These are phyloP conservation scores for Byssoonygena ceratinophila DNA, from an alignment of 2,329 filamentous ascomycete genomes.

Conservation along the genomic window DNA sequence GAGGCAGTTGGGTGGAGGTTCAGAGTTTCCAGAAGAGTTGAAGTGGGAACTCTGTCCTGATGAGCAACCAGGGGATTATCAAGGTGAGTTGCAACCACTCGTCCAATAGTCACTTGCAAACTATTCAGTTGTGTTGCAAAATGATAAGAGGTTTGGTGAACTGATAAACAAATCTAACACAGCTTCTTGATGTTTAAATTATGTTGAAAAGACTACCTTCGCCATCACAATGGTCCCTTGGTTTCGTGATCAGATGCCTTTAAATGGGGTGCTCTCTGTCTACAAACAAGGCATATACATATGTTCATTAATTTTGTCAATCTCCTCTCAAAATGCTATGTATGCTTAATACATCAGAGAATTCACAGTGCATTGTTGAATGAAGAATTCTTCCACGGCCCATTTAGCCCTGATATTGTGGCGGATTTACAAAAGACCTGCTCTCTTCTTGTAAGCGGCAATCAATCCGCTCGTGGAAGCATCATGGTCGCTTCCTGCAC, in stretches of 20 bases:
- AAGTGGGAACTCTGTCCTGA: background rate
- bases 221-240: background rate
- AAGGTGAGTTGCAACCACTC: no score
- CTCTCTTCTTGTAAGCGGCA: conserved; percentile 78
- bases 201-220: no score
- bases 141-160: background rate
- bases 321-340: background rate
- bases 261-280: no score
- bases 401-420: background rate
- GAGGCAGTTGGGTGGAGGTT: background rate
- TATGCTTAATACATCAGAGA: background rate
- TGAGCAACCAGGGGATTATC: background rate
- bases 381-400: background rate
- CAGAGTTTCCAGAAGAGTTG: background rate
- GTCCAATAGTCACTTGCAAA: no score
- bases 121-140: background rate
- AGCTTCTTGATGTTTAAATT: no score
- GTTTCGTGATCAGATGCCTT: background rate
- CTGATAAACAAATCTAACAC: no score
- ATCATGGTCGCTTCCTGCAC: conserved; percentile 69
- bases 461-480: conserved; percentile 80
- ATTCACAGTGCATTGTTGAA: background rate
- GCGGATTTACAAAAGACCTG: conserved; percentile 21
- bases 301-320: background rate
- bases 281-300: no score